phyloP scores from a whole-genome alignment of 208 protist species.

The Crithidia thermophila region DNA sequence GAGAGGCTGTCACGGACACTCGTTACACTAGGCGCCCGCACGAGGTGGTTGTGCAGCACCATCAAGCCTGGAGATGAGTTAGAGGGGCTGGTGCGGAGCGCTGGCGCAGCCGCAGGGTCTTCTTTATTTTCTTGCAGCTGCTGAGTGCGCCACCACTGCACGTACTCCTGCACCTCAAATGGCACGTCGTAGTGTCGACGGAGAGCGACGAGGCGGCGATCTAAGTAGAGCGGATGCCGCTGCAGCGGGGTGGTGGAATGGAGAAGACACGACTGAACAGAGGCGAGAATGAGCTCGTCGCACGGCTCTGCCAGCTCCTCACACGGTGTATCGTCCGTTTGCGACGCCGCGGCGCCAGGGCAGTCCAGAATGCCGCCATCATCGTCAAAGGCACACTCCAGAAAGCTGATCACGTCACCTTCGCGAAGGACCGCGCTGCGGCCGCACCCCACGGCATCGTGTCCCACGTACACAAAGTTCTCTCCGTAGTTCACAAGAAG shows the following conservation, averaged over 20 bases:
- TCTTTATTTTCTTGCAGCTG: neutral
- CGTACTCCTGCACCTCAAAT: conserved; percentile 27
- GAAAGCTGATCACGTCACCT: conserved; percentile 77
- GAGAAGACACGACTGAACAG: conserved; percentile 10
- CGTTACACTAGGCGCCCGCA: conserved; percentile 12
- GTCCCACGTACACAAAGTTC: conserved; percentile 72
- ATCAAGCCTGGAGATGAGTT: neutral
- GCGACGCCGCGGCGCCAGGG: too few relatives aligned
- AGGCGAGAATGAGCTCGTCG: conserved; percentile 16
- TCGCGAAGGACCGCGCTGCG: conserved; percentile 48
- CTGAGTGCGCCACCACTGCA: conserved; percentile 20
- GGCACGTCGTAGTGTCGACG: conserved; percentile 25
- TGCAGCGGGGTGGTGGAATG: neutral
- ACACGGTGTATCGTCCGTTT: too few relatives aligned
- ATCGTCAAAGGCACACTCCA: conserved; percentile 76
- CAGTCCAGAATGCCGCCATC: conserved; percentile 63
- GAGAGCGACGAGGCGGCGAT: neutral
- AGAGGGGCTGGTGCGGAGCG: neutral
- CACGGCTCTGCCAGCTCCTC: conserved; percentile 8
- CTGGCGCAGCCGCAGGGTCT: neutral
- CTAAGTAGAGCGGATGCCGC: neutral
- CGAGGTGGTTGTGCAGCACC: conserved; percentile 31
- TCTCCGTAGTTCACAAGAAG: conserved; percentile 74
- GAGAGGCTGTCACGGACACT: neutral
- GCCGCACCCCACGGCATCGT: conserved; percentile 31